Evolutionary conservation across 192 early-diverging fungal genomes (phyloP).

Genomic region (Coemansia sp.): DNA sequence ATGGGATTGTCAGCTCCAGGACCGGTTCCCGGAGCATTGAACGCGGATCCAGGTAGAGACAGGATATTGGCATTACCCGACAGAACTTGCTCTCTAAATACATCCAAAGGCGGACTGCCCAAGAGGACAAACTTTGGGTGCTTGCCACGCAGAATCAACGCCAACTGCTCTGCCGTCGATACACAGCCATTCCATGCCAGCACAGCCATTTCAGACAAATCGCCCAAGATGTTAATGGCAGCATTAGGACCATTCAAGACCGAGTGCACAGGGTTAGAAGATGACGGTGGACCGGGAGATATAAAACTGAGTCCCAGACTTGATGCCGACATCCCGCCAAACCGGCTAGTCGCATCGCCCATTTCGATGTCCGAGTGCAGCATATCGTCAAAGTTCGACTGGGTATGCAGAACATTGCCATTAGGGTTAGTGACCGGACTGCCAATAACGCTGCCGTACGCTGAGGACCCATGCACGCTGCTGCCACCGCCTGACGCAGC

Average conservation of each 20-base stretch:
- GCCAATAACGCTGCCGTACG: conserved; percentile 49
- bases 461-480: conserved; percentile 42
- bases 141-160: conserved; percentile 53
- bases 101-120: conserved; percentile 33
- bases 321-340: not conserved
- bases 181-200: conserved; percentile 56
- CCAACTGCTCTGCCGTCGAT: conserved; percentile 54
- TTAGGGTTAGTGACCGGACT: conserved; percentile 26
- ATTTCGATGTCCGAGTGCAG: not conserved
- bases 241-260: conserved; percentile 8
- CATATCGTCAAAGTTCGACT: not conserved
- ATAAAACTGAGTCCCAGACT: not conserved
- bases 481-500: conserved; percentile 23
- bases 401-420: conserved; percentile 2
- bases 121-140: conserved; percentile 54
- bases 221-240: conserved; percentile 31
- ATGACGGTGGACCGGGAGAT: not conserved
- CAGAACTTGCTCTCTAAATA: conserved; percentile 45
- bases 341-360: not conserved
- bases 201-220: conserved; percentile 46
- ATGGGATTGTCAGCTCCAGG: conserved; percentile 57
- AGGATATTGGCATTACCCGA: conserved; percentile 49
- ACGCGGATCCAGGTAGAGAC: conserved; percentile 48
- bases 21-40: conserved; percentile 50
- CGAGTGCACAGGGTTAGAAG: not conserved